Percentiles rank a stretch among this genome's conserved stretches.
phyloP scores from a whole-genome alignment of 2,329 filamentous ascomycete species.

The Mariannaea elegans region DNA sequence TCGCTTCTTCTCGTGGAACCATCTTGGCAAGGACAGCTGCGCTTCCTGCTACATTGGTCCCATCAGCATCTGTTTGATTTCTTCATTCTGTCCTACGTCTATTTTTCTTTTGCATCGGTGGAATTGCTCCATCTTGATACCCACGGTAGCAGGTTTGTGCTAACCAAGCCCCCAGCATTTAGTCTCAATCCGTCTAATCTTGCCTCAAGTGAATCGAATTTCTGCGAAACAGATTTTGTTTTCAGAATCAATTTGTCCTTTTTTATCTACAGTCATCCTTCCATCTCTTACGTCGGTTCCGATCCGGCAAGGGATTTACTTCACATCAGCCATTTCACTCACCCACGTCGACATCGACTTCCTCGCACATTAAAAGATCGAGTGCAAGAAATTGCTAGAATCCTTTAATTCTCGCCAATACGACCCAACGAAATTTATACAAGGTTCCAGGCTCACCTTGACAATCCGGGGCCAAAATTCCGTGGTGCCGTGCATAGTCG shows the following conservation, averaged over 20 bases:
- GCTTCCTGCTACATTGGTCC: conserved; percentile 32
- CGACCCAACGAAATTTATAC: conserved; percentile 16
- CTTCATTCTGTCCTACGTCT: conserved; percentile 12
- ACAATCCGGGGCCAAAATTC: conserved; percentile 17
- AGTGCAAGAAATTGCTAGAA: neutral
- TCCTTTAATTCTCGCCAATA: conserved; percentile 13
- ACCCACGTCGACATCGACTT: neutral
- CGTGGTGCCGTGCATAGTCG: conserved; percentile 23
- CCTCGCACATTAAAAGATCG: neutral
- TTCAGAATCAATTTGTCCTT: neutral
- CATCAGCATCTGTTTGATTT: conserved; percentile 16
- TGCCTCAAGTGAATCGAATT: neutral
- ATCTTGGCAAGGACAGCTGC: conserved; percentile 34
- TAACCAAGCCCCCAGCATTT: neutral
- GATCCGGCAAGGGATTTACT: neutral
- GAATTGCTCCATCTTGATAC: conserved; percentile 9
- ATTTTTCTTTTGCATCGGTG: conserved; percentile 1
- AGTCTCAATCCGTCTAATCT: neutral
- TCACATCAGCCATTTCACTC: neutral
- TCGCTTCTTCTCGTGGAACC: conserved; percentile 37
- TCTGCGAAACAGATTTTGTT: neutral
- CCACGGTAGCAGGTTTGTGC: conserved; percentile 4
- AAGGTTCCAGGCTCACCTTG: conserved; percentile 4
- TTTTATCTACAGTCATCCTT: neutral
- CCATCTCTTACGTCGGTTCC: neutral